phyloP scores from a whole-genome alignment of 495 filamentous ascomycete species.

The Xylaria longipes region DNA sequence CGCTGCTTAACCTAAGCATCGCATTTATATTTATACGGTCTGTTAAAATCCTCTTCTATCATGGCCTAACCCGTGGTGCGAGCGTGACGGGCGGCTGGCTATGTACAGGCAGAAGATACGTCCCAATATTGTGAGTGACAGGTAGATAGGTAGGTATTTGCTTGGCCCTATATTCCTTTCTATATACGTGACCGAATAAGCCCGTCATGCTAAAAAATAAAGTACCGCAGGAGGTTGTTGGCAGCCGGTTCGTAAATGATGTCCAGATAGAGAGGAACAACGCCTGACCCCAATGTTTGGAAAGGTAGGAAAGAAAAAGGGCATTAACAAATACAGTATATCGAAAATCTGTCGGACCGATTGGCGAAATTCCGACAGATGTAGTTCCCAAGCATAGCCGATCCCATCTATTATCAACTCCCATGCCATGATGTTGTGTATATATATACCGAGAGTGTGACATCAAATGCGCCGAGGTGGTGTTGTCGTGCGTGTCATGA shows the following conservation, averaged over 20 bases:
- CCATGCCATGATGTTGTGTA: constrained; percentile 28
- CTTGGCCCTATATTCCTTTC: constrained; percentile 15
- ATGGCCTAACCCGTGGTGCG: neutral
- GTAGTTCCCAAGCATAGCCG: constrained; percentile 16
- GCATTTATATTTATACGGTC: constrained; percentile 6
- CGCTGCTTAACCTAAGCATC: neutral
- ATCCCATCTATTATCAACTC: constrained; percentile 30
- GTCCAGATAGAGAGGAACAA: constrained; percentile 8
- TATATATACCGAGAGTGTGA: constrained; percentile 21
- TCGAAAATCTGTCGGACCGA: constrained; percentile 11
- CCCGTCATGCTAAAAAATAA: constrained; percentile 5
- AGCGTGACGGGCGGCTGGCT: neutral
- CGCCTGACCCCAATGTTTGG: constrained; percentile 5
- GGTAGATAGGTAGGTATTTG: constrained; percentile 8
- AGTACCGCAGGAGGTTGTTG: neutral
- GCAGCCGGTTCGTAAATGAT: constrained; percentile 17
- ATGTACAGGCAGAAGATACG: neutral
- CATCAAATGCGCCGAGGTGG: constrained; percentile 24
- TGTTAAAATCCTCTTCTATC: neutral
- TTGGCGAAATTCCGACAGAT: constrained; percentile 19
- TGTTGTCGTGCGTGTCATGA: constrained; percentile 28
- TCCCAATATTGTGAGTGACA: constrained; percentile 9
- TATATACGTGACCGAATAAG: constrained; percentile 16
- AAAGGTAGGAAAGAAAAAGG: constrained; percentile 11
- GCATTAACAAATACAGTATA: constrained; percentile 28